Conservation (phyloP, 768 basidiomycete species). For the Austroboletus festivus region DNA sequence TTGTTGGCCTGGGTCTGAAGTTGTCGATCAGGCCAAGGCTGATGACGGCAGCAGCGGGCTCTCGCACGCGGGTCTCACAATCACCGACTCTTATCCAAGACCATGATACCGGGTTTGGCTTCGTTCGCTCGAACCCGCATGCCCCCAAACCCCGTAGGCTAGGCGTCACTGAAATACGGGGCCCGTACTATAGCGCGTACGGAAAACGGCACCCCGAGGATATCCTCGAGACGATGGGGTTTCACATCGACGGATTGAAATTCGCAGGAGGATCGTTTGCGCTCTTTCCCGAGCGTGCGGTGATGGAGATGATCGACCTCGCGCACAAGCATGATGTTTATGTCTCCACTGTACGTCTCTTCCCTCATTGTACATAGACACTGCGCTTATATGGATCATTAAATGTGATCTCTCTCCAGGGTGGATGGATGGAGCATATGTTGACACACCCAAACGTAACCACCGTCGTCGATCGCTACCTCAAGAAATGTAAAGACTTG, state of each 20-base stretch:
- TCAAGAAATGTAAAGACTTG: conserved; percentile 12
- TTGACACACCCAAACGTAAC: conserved; percentile 6
- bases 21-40: background rate
- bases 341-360: conserved; percentile 41
- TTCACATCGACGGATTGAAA: conserved; percentile 44
- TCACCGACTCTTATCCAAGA: conserved; percentile 10
- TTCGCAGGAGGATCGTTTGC: conserved; percentile 44
- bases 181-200: conserved; percentile 43
- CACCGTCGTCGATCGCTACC: conserved; percentile 11
- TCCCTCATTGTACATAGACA: background rate
- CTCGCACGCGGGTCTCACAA: background rate
- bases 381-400: background rate
- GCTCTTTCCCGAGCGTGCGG: conserved; percentile 39
- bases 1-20: background rate
- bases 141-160: conserved; percentile 34
- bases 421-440: conserved; percentile 17
- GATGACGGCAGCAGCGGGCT: background rate
- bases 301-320: conserved; percentile 38
- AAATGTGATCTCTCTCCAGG: background rate
- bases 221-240: conserved; percentile 39
- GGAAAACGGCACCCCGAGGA: conserved; percentile 41
- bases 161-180: conserved; percentile 44
- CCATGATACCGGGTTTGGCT: conserved; percentile 11
- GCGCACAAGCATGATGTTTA: conserved; percentile 40
- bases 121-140: conserved; percentile 25